Conservation (phyloP, 352 stramenopile genomes). For the Phytophthora cryptogea region DNA sequence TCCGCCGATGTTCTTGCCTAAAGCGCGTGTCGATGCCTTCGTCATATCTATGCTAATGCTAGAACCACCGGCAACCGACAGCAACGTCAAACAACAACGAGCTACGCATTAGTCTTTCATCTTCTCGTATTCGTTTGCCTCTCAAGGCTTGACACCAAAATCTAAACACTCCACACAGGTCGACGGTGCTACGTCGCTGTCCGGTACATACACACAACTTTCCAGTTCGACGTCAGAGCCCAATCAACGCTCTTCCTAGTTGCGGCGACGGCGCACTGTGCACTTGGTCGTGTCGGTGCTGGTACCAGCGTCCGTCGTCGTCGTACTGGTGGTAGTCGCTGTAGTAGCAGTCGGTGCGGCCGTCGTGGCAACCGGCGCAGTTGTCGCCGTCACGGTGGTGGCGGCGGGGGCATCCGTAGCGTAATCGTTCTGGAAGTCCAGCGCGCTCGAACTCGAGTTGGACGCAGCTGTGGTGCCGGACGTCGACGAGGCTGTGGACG, state of each 20-base stretch:
- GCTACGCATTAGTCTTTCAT: not conserved
- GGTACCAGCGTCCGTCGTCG: conserved; percentile 9
- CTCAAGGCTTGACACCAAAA: conserved; percentile 13
- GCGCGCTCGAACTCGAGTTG: conserved; percentile 2
- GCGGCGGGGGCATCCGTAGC: conserved; percentile 8
- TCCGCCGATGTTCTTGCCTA: not conserved
- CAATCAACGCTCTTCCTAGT: not conserved
- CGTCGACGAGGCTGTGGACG: conserved; percentile 11
- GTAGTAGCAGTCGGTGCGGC: conserved; percentile 4
- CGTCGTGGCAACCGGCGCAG: conserved; percentile 3
- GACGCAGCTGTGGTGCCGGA: not conserved
- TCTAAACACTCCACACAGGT: conserved; percentile 21
- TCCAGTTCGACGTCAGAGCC: not conserved
- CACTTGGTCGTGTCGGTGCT: conserved; percentile 17
- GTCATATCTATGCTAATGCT: conserved; percentile 2
- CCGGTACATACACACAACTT: conserved; percentile 7
- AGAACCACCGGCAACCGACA: not conserved
- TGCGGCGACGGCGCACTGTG: conserved; percentile 12
- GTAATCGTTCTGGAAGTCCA: conserved; percentile 15
- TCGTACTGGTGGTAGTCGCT: conserved; percentile 5
- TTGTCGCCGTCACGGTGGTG: conserved; percentile 6
- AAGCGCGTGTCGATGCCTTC: not conserved
- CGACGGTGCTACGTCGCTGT: not conserved
- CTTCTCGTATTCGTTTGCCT: not conserved
- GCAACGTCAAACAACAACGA: not conserved